Evolutionary conservation across 805 yeast genomes (phyloP).

Genomic region (Saturnispora besseyi): DNA sequence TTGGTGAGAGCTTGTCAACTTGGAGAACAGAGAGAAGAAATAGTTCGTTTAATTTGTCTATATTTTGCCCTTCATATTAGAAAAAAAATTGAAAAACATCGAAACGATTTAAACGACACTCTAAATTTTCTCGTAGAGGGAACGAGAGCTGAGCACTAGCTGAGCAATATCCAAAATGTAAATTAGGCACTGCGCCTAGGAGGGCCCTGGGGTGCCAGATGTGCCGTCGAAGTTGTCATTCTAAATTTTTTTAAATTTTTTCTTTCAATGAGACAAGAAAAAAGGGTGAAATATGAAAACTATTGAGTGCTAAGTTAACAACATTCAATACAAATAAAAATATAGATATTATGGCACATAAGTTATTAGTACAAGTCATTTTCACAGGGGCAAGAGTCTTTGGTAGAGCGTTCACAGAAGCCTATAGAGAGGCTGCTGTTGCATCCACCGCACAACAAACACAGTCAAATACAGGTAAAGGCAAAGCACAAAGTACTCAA

Average conservation of each 20-base stretch:
- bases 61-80: background rate
- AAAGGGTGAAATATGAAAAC: too few species aligned
- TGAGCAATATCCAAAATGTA: background rate
- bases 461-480: conserved; percentile 21
- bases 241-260: too few species aligned
- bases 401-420: conserved; percentile 94
- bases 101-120: background rate
- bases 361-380: conserved; percentile 79
- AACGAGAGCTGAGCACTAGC: background rate
- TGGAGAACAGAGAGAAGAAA: background rate
- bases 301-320: too few species aligned
- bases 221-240: too few species aligned
- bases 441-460: conserved; percentile 47
- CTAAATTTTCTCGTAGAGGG: too few species aligned
- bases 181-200: too few species aligned
- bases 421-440: conserved; percentile 93
- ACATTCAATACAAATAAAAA: background rate
- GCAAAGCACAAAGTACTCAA: conserved; percentile 31
- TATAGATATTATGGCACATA: conserved; percentile 57
- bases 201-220: too few species aligned
- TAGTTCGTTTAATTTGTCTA: background rate
- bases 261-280: too few species aligned
- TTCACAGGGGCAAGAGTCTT: conserved; percentile 94
- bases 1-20: background rate
- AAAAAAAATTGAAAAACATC: background rate